Evolutionary conservation across 129 eudicot species (phyloP).

Genomic region (Centaurea solstitialis): DNA sequence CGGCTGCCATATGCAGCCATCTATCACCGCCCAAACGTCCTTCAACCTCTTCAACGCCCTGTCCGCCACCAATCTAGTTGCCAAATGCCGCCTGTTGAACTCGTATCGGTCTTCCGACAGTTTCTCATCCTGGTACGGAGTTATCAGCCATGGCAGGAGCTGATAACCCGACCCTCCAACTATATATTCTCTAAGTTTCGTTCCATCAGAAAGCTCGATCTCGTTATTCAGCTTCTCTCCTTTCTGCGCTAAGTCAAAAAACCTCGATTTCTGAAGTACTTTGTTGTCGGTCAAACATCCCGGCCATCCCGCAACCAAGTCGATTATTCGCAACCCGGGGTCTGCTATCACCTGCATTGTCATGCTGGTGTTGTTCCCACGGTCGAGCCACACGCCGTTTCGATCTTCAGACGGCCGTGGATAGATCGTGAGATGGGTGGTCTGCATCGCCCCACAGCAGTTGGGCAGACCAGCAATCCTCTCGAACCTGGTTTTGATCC

Average conservation of each 20-base stretch:
- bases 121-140: conserved; percentile 54
- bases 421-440: conserved; percentile 52
- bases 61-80: conserved; percentile 49
- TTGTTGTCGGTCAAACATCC: conserved; percentile 44
- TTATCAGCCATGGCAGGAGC: conserved; percentile 66
- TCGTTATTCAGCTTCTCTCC: conserved; percentile 41
- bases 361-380: conserved; percentile 53
- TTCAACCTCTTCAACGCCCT: conserved; percentile 60
- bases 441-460: conserved; percentile 71
- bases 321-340: conserved; percentile 53
- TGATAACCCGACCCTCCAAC: conserved; percentile 60
- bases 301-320: conserved; percentile 57
- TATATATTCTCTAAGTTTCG: conserved; percentile 52
- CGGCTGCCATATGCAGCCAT: conserved; percentile 67
- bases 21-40: conserved; percentile 60
- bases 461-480: conserved; percentile 59
- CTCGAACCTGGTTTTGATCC: conserved; percentile 46
- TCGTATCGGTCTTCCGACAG: conserved; percentile 26
- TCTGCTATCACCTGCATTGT: conserved; percentile 61
- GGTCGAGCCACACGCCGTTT: conserved; percentile 45
- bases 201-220: conserved; percentile 32
- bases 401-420: conserved; percentile 23
- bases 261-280: conserved; percentile 43
- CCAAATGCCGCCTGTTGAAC: conserved; percentile 49
- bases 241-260: conserved; percentile 37